Base-by-base conservation (phyloP, 108 stramenopile genomes). In the Asterionellopsis glacialis region DNA sequence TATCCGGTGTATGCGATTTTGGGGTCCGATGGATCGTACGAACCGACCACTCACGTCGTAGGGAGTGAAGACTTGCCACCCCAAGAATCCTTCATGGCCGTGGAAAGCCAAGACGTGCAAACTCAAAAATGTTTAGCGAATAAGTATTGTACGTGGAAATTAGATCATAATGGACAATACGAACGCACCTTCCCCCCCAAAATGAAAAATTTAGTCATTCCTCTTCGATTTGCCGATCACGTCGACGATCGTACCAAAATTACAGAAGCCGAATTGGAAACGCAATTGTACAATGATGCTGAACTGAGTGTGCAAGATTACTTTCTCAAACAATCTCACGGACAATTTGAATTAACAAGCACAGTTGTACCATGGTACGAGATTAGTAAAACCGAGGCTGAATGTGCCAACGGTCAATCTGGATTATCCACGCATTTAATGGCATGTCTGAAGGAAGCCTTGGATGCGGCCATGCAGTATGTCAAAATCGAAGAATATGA, bases 401-500 rank as follows among this genome's bases (percentile, higher is more conserved):
- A 70, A 16, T 70, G 57, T 60, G 55, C 59, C 27, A 33, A 45
- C 11, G 50, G 39, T 26, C 12, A 48, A 55, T 64, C 61, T 10
- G 69, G 69, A 6, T 55, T 64, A 41, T 39, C 52, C 0, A 25
- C 18, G 42, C 18, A 13, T 64, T 7, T n/a, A n/a, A 52, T 55
- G 21, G 45, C 63, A 4, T 64, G 63, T 55, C 18, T 64, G 42
- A 53, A 64, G 24, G 63, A 40, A n/a, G 63, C 63, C 53, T 25
- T 64, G 52, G 43, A 64, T 6, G 9, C 42, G 24, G 63, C 53
- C 23, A 23, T 27, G 11, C 9, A 25, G 13, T 19, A 28, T 4
- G 1, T 71, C 18, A 65, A 71, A 33, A 66, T 69, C 14, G n/a
- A 13, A 13, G 18, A 39, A 11, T 80, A 50, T 41, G 80, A 82